Conservation (phyloP, 768 basidiomycete species). For the Mycena olivaceomarginata region DNA sequence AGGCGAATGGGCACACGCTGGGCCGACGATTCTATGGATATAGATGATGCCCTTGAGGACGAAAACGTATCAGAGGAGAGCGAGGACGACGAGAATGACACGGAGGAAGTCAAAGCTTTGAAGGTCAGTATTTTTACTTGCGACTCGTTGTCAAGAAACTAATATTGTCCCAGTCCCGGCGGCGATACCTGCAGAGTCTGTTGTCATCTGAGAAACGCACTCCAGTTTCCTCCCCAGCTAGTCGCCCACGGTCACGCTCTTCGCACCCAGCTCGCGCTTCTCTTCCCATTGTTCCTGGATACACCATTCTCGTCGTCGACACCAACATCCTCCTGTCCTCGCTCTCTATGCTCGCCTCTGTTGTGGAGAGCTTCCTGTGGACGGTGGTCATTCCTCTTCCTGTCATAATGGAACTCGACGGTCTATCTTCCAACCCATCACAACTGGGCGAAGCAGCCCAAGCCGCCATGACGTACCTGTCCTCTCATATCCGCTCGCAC, state of each 20-base stretch:
- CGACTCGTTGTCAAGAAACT: conserved; percentile 24
- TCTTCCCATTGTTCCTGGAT: conserved; percentile 85
- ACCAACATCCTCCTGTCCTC: conserved; percentile 96
- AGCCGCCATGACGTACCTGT: conserved; percentile 84
- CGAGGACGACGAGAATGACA: conserved; percentile 80
- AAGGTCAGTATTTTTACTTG: conserved; percentile 72
- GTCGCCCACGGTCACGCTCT: conserved; percentile 52
- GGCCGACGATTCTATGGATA: conserved; percentile 83
- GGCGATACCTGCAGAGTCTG: conserved; percentile 84
- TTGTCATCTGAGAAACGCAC: conserved; percentile 68
- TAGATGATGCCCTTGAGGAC: conserved; percentile 74
- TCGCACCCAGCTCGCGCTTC: conserved; percentile 59
- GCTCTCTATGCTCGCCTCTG: conserved; percentile 79
- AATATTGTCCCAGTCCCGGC: conserved; percentile 73
- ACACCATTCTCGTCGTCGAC: conserved; percentile 93
- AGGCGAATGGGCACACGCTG: conserved; percentile 77
- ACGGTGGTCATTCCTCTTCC: conserved; percentile 94
- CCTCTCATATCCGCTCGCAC: conserved; percentile 84
- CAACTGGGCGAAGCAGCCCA: conserved; percentile 86
- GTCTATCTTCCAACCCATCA: conserved; percentile 78
- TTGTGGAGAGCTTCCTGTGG: conserved; percentile 90
- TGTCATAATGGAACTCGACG: conserved; percentile 97
- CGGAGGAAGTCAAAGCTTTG: conserved; percentile 84
- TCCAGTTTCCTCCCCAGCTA: conserved; percentile 48
- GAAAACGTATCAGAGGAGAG: conserved; percentile 66